A percentile compares a stretch with the other conserved stretches of the same genome.
phyloP scores from a whole-genome alignment of 1,284 basidiomycete species.

The Wallemia hederae region DNA sequence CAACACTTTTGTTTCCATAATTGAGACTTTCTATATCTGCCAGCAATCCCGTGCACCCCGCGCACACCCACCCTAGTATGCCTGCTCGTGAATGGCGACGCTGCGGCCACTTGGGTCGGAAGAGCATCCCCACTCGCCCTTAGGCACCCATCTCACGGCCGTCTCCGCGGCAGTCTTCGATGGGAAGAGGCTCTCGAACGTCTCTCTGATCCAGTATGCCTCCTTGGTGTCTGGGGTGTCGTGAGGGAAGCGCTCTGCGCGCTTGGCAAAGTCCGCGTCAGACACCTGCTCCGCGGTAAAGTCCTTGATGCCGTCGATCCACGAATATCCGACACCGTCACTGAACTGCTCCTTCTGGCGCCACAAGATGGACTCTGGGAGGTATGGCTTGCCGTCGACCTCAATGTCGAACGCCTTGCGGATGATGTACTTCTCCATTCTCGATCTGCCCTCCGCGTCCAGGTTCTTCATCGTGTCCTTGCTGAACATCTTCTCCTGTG shows the following conservation, averaged over 20 bases:
- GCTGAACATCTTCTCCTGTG: conserved; percentile 65
- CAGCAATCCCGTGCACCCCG: too few species aligned
- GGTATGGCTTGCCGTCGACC: conserved; percentile 69
- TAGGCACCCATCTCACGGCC: conserved; percentile 78
- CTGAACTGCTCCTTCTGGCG: conserved; percentile 99
- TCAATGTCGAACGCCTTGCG: conserved; percentile 86
- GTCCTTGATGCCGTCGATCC: conserved; percentile 96
- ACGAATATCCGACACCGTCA: conserved; percentile 95
- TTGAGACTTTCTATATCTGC: background rate
- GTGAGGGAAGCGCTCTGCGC: conserved; percentile 43
- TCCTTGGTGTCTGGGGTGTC: conserved; percentile 91
- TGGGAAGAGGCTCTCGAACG: conserved; percentile 71
- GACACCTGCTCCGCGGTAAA: conserved; percentile 45
- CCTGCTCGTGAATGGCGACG: conserved; percentile 82
- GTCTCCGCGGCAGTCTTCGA: conserved; percentile 59
- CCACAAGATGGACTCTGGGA: conserved; percentile 86
- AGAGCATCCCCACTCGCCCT: conserved; percentile 86
- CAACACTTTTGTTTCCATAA: background rate
- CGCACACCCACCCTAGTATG: conserved; percentile 31
- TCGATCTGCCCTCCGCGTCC: conserved; percentile 59
- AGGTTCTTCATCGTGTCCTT: conserved; percentile 46
- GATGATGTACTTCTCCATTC: conserved; percentile 96
- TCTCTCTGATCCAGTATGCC: conserved; percentile 76
- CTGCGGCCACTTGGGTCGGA: conserved; percentile 81
- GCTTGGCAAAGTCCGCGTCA: conserved; percentile 50